Evolutionary conservation across 148 eudicot genomes (phyloP), one percentile per base, ranked within the genome.

Genomic region (Chenopodium album): DNA sequence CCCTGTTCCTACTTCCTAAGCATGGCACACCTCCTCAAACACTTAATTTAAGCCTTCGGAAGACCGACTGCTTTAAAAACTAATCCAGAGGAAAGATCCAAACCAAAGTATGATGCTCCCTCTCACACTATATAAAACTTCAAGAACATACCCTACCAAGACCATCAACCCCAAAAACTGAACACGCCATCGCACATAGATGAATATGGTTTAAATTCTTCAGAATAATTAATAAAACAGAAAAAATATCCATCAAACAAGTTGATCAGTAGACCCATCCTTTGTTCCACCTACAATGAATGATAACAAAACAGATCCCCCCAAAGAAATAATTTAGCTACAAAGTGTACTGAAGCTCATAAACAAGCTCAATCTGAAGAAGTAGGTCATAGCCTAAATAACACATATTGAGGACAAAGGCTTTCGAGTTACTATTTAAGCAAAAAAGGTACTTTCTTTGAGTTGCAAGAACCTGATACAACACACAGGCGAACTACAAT

Each of bases 1-100:
- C 74, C 50, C 37, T 41, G 50, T 71, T 71, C 74, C 50, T 71
- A 71, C 20, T 71, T 71, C 74, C 74, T 71, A 71, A 8, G 22
- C 74, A 71, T 71, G 74, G 74, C 7, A 71, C 41, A 17, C 44
- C 20, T 19, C 0, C 44, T 41, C 5, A 41, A 41, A 41, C 5
- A 7, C 44, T 41, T 41, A 6, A 71, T 9, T 37, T 32, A 69
- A 69, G 46, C 72, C 46, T 31, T 71, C 48, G 22, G n/a, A 71
- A 37, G 44, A 54, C 26, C 2, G 10, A 71, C 2, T 7, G 26
- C 74, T 37, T 48, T 7, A 71, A 11, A 71, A 37, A 7, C 74
- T 19, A 71, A n/a, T 37, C 48, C 74, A 12, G 22, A 20, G 11
- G 4, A 12, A 69, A 69, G 46, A 69, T 31, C 72, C 46, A 69